Evolutionary conservation across 2,329 filamentous ascomycete species (phyloP), one percentile per base, ranked within the genome.

Genomic region (Aquanectria penicillioides): DNA sequence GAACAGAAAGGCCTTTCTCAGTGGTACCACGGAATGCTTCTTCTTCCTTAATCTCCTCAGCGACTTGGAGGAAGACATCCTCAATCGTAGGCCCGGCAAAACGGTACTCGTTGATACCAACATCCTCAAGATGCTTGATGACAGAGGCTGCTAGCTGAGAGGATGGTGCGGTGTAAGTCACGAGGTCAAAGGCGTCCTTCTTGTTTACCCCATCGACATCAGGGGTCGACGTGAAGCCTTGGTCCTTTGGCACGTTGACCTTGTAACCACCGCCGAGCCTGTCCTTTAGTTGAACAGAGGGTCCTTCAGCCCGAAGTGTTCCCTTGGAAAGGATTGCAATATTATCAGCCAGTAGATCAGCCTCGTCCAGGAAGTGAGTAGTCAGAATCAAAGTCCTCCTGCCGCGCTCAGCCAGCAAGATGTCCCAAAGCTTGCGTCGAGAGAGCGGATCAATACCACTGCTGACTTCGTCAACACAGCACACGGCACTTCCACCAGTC

Each of bases 311-410:
- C 54, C 92, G 91, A 2, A 97, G 81, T 2, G 87, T 88, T 17
- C 94, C 94, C 71, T 93, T 94, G 4, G 92, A 96, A 10, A 97
- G 79, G 50, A 97, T 92, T 2, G 89, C 91, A 64, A 97, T 96
- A 61, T 94, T 89, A 71, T 97, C 94, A 0, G 93, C 90, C 1
- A 97, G 83, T 2, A 97, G 81, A 71, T 97, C 94, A 1, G 94
- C 94, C 75, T 97, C 94, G 69, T 97, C 94, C 8, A 97, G 82
- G 74, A 97, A 97, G 74, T 97, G 94, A 0, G 94, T 97, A 0
- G 94, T 97, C 56, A 97, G 76, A 36, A 97, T 86, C 67, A 97
- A 91, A 0, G 94, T 97, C 36, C 94, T 83, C 59, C 83, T 83
- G 17, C 93, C 93, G 56, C 94, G 87, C 74, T 97, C 93, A 2